Conservation (phyloP, 768 basidiomycete species). For the Auricularia sp. region DNA sequence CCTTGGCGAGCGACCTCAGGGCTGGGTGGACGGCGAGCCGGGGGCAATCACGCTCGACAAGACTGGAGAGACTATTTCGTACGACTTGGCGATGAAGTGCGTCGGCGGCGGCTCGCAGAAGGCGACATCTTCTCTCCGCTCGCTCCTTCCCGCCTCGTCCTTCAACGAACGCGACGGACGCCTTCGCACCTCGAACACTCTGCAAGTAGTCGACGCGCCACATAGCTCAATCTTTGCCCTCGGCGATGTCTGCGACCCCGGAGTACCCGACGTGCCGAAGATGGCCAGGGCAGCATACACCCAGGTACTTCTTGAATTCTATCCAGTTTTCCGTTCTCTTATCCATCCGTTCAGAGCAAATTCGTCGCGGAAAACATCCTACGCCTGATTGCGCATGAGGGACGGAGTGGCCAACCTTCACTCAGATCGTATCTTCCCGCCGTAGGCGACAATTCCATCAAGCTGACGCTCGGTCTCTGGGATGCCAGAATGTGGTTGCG, state of each 20-base stretch:
- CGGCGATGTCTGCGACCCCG: slow-evolving; percentile 55
- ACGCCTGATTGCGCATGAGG: slow-evolving; percentile 24
- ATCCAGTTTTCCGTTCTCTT: too few species aligned
- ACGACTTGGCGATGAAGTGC: too few species aligned
- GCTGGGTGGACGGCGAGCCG: background rate
- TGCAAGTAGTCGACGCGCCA: slow-evolving; percentile 15
- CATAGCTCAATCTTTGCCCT: slow-evolving; percentile 39
- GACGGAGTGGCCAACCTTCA: background rate
- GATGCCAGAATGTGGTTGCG: background rate
- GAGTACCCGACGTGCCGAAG: slow-evolving; percentile 44
- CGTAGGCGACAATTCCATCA: background rate
- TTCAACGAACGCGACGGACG: slow-evolving; percentile 10
- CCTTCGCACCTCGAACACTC: slow-evolving; percentile 17
- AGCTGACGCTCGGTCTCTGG: background rate
- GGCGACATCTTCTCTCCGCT: too few species aligned
- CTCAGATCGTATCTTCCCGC: background rate
- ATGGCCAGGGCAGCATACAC: slow-evolving; percentile 1
- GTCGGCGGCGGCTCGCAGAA: too few species aligned
- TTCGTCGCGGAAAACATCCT: slow-evolving; percentile 47
- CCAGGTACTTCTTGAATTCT: too few species aligned
- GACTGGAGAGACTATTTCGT: too few species aligned
- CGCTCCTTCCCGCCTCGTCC: background rate
- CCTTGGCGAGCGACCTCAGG: slow-evolving; percentile 38
- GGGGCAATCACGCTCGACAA: too few species aligned
- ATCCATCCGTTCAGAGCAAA: slow-evolving; percentile 23